Evolutionary conservation across 257 asterid genomes (phyloP).

Genomic region (Dorcoceras hygrometricum): DNA sequence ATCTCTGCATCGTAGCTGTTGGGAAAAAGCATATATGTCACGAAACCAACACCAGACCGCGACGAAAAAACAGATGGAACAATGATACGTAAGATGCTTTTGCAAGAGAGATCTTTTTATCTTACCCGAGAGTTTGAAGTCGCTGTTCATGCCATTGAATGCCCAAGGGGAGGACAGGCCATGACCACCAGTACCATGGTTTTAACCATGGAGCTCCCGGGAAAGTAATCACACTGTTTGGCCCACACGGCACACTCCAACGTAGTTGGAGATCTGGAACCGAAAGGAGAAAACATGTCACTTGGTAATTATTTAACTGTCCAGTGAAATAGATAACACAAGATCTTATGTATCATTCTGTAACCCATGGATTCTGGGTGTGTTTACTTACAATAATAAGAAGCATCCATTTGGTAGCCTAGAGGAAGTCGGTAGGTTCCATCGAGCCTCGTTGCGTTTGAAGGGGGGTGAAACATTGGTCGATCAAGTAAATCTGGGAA

Average conservation of each 20-base stretch:
- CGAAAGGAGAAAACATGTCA: not conserved
- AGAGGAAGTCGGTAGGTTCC: conserved; percentile 80
- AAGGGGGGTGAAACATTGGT: conserved; percentile 67
- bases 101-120: not conserved
- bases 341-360: not conserved
- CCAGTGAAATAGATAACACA: no score
- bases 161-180: conserved; percentile 93
- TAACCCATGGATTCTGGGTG: no score
- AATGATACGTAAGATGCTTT: not conserved
- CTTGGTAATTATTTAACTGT: not conserved
- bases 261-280: conserved; percentile 66
- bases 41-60: not conserved
- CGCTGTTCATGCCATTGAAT: conserved; percentile 81
- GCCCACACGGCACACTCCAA: conserved; percentile 92
- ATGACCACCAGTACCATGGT: conserved; percentile 99
- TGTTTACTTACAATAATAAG: conserved; percentile 72
- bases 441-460: conserved; percentile 63
- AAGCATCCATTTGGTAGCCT: conserved; percentile 96
- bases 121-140: conserved; percentile 75
- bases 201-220: conserved; percentile 87
- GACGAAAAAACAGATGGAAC: not conserved
- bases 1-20: conserved; percentile 67
- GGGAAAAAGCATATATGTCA: not conserved
- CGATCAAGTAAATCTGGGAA: conserved; percentile 68
- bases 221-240: conserved; percentile 85